Base-by-base conservation (phyloP, 108 stramenopile species). In the Cyclotella atomus region DNA sequence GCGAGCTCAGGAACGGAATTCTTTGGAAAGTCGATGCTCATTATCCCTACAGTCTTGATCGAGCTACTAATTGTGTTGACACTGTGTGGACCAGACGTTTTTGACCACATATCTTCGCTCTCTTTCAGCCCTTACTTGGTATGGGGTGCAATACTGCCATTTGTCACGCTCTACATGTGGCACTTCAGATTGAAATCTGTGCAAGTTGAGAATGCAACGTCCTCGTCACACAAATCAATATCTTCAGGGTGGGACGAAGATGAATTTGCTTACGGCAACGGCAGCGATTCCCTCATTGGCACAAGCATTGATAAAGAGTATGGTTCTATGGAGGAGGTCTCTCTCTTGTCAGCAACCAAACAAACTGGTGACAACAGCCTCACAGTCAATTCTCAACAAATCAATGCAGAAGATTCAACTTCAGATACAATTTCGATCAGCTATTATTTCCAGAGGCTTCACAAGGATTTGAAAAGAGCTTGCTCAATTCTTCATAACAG, bases 251-350 rank as follows among this genome's bases (percentile, higher is more conserved):
- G 43, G 61, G 76, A 69, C 46, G 52, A 64, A 43, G 59, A 50
- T 38, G 60, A 36, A 27, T 68, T 76, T 49, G 23, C 34, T 61
- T 14, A 27, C 2, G 45, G 38, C 19, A 36, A 61, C 12, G 27
- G 45, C 29, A 52, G 35, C 16, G 20, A 59, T 50, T 24, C 46
- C 25, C 27, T 44, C 15, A 44, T 36, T 9, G 52, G 25, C 12
- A 21, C 16, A 10, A 28, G 55, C 56, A 24, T 68, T 30, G 65
- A 67, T 25, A 30, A 61, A 53, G 68, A 70, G 47, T 76, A 76
- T 33, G 76, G 76, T 5, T 76, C 76, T 0, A 55, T 76, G 38
- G 76, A 68, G 55, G 68, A 76, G 36, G 59, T 52, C 20, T n/a
- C 63, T 25, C 55, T 74, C 34, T 65, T 74, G 32, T n/a, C 29